phyloP scores from a whole-genome alignment of 2,329 filamentous ascomycete genomes.

The Aureobasidium sp. region DNA sequence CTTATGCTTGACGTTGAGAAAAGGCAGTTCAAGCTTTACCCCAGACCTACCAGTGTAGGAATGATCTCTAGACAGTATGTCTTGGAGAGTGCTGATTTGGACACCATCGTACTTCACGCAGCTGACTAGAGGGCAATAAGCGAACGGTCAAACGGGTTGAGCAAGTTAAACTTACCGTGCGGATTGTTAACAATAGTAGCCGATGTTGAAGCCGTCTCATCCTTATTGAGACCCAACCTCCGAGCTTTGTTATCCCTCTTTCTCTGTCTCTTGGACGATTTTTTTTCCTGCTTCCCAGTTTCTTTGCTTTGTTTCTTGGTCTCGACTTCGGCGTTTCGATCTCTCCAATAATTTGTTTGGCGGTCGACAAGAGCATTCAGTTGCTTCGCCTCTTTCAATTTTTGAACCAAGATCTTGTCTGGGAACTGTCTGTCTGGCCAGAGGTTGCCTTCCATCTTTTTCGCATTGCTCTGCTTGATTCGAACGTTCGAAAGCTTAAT shows the following conservation, averaged over 20 bases:
- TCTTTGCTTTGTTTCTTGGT: constrained; percentile 17
- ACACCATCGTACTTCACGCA: constrained; percentile 36
- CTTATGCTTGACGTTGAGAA: constrained; percentile 64
- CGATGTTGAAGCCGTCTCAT: not conserved
- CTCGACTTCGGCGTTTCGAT: not conserved
- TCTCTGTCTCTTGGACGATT: constrained; percentile 18
- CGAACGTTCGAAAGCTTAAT: constrained; percentile 64
- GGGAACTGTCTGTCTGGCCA: constrained; percentile 49
- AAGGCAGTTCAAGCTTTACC: constrained; percentile 49
- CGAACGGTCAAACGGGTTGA: not conserved
- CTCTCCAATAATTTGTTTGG: constrained; percentile 50
- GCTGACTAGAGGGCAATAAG: constrained; percentile 31
- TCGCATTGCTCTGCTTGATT: constrained; percentile 48
- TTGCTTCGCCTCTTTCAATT: constrained; percentile 27
- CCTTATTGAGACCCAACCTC: constrained; percentile 24
- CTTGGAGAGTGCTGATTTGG: constrained; percentile 31
- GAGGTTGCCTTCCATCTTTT: constrained; percentile 62
- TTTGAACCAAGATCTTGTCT: constrained; percentile 46
- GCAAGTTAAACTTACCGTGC: not conserved
- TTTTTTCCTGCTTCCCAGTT: constrained; percentile 21
- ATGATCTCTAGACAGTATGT: constrained; percentile 35
- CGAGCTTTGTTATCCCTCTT: constrained; percentile 24
- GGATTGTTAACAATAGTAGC: not conserved
- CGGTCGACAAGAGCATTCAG: constrained; percentile 53
- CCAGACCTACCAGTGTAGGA: not conserved